Base-by-base conservation (phyloP, 441 rosid genomes). In the Syzygium malaccense region DNA sequence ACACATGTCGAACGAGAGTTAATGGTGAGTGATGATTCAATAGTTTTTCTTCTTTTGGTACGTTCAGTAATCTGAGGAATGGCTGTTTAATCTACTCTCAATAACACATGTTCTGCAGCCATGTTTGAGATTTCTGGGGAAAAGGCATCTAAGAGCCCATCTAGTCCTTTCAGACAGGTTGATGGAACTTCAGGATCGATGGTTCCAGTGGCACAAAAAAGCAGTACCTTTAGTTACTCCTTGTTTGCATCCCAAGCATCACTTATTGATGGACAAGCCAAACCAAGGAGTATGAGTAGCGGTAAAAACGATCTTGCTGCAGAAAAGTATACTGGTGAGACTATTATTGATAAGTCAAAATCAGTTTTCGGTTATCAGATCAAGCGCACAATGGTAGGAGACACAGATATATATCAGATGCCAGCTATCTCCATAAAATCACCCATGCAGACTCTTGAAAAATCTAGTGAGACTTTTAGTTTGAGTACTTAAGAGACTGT, bases 1-100 rank as follows among this genome's bases (percentile, higher is more conserved):
- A 91, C 66, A 91, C 87, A n/a, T 60, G 87, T 86, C 89, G 64
- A 86, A 91, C 89, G 32, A 91, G 92, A 88, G 94, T 88, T 91
- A 91, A 92, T 91, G 96, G 99, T 96, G 87, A 93, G 93, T 88
- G 83, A 64, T 89, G 88, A 68, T 86, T 86, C 75, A 68, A 25
- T 89, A 23, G 45, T 23, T 75, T 23, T 20, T 75, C 49, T 75
- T 75, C 51, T 41, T 19, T 37, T 37, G 28, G 83, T 37, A 75
- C 23, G 28, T 75, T 75, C 51, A 75, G 28, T 75, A 71, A 71
- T 37, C 79, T 68, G 79, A 68, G n/a, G 51, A 75, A 37, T 75
- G 51, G 10, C 83, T 75, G 51, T 75, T 75, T 75, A 71, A 75
- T 75, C 83, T 37, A 12, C 23, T 75, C 28, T 23, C 83, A 23